phyloP scores from a whole-genome alignment of 1,139 yeast species.

The Suhomyces kunorum region DNA sequence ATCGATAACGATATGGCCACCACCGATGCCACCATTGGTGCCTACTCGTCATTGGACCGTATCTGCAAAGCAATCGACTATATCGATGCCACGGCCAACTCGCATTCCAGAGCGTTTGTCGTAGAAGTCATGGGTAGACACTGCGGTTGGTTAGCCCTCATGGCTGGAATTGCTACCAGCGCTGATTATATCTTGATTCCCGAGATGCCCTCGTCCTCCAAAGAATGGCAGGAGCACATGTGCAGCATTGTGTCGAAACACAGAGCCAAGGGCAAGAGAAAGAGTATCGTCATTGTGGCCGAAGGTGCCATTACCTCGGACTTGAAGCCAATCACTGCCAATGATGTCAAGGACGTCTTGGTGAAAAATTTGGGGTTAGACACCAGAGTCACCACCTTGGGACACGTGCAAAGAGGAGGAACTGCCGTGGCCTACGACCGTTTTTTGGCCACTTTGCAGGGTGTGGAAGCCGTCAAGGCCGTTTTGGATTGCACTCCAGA shows the following conservation, averaged over 20 bases:
- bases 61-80: slow-evolving; percentile 92
- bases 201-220: slow-evolving; percentile 67
- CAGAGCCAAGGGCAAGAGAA: slow-evolving; percentile 84
- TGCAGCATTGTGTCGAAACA: slow-evolving; percentile 71
- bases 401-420: slow-evolving; percentile 99
- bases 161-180: slow-evolving; percentile 95
- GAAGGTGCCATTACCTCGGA: slow-evolving; percentile 94
- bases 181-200: slow-evolving; percentile 95
- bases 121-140: slow-evolving; percentile 99
- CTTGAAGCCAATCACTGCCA: slow-evolving; percentile 76
- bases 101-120: slow-evolving; percentile 96
- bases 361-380: slow-evolving; percentile 78
- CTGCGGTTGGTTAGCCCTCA: slow-evolving; percentile 97
- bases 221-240: slow-evolving; percentile 75
- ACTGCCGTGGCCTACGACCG: slow-evolving; percentile 94
- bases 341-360: slow-evolving; percentile 75
- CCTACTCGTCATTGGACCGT: slow-evolving; percentile 89
- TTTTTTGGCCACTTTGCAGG: slow-evolving; percentile 88
- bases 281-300: slow-evolving; percentile 93
- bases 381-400: slow-evolving; percentile 91
- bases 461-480: slow-evolving; percentile 96
- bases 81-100: slow-evolving; percentile 94
- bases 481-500: slow-evolving; percentile 85
- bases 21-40: slow-evolving; percentile 96
- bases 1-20: slow-evolving; percentile 97